Base-by-base conservation (phyloP, 805 yeast genomes). In the Kodamaea hsintzibuensis region DNA sequence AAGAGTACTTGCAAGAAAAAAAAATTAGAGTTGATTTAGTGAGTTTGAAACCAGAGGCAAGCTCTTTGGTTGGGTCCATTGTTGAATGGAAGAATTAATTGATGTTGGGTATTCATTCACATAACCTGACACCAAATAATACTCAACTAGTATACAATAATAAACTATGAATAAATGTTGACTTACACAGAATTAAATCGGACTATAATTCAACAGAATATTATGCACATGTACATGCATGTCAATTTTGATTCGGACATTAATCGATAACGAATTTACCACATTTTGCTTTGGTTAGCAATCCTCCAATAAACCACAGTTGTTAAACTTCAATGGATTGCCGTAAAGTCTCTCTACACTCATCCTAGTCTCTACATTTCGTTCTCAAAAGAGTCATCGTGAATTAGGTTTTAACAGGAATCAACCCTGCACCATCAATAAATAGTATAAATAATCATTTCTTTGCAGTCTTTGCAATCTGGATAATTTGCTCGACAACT, bases 401-500 rank as follows among this genome's bases (percentile, higher is more conserved):
- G 7, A 22, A 22, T 22, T 22, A 22, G 25, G 25, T 18, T 19
- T 22, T 9, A 12, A 42, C 42, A 49, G 27, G 43, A 39, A 48
- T 48, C 45, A 25, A 40, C 27, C 44, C 14, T 37, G 40, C 45
- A 9, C 35, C 30, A 45, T 5, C 39, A 27, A 19, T 50, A 39
- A 43, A 50, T 43, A 50, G 17, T 16, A 18, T 25, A 16, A 19
- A 25, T 38, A 39, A 45, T 27, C 44, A 53, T 46, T 60, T 63
- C 39, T 60, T 57, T 18, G 64, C 55, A 9, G 60, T 63, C 62
- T 82, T 82, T 59, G 88, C 95, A 43, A 86, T 86, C 42, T 74
- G 76, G 56, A 95, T 86, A 62, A 95, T 80, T 56, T 84, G 84
- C 48, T 83, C 86, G 50, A 95, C 97, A 55, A 89, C 85, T 56